Conservation (phyloP, 2,329 filamentous ascomycete genomes). For the Gremmenia infestans region DNA sequence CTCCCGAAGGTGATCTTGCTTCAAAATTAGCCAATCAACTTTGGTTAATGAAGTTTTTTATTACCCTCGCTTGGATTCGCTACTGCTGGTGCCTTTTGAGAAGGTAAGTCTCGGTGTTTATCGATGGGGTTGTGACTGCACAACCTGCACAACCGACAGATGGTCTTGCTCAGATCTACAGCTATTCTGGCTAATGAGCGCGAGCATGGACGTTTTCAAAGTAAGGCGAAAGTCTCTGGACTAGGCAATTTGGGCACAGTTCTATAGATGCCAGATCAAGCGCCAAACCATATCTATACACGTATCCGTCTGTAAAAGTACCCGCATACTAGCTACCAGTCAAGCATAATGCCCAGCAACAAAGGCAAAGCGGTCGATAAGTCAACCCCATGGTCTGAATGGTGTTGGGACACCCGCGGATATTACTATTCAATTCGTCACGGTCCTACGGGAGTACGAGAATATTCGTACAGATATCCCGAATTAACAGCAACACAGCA, state of each 20-base stretch:
- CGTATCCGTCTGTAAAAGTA: not conserved
- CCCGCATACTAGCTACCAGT: not conserved
- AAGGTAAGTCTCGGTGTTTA: too few species aligned
- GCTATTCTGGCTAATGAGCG: slow-evolving; percentile 1
- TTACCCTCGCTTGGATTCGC: too few species aligned
- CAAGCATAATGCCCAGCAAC: slow-evolving; percentile 5
- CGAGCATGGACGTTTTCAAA: not conserved
- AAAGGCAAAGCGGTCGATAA: slow-evolving; percentile 10
- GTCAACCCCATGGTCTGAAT: slow-evolving; percentile 12
- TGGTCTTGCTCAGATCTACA: too few species aligned
- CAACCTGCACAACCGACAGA: too few species aligned
- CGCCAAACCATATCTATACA: not conserved
- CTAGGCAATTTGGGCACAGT: too few species aligned
- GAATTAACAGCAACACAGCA: not conserved
- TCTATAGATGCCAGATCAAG: too few species aligned
- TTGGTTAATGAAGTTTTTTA: too few species aligned
- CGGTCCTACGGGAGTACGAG: not conserved
- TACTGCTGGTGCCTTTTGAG: too few species aligned
- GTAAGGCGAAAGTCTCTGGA: not conserved
- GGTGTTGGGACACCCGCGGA: slow-evolving; percentile 10
- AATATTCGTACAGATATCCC: slow-evolving; percentile 7
- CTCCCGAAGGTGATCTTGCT: too few species aligned
- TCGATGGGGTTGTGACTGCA: too few species aligned
- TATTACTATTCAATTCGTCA: slow-evolving; percentile 5
- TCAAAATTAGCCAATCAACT: too few species aligned